Evolutionary conservation across 2,329 filamentous ascomycete species (phyloP), one percentile per base, ranked within the genome.

Genomic region (Aspergillus terreus): DNA sequence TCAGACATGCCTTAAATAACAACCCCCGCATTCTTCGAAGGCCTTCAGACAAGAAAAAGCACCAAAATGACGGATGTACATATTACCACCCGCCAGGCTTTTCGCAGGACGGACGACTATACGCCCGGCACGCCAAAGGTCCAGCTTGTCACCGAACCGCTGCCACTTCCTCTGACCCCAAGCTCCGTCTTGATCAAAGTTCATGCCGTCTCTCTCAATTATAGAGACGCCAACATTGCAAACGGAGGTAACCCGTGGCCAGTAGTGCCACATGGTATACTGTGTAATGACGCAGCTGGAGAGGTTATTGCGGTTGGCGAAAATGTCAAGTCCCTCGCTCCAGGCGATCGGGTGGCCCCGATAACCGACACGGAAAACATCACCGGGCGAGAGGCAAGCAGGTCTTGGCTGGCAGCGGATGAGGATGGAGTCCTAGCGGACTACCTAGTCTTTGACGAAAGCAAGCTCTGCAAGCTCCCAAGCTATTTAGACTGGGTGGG

Each of bases 321-420:
- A 0, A 63, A 60, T 25, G 71, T 73, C 12, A 63, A 53, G 12
- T 36, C 51, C 2, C 56, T 76, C 7, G 49, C 35, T 1, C 41
- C 68, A 3, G 73, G 74, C 0, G 71, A 76, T 44, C 62, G 68
- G 0, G 75, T 71, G 5, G 60, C 65, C 2, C 71, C 73, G 4
- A 70, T 70, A 4, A 69, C 61, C n/a, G 69, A 75, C 49, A 71
- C 71, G 0, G 64, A 71, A 47, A 68, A 73, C 52, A 58, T 77
- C 4, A 74, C 71, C 0, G 71, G 68, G 0, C 66, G 70, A 6
- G 67, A 72, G 36, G 44, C 60, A 6, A 64, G 56, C 1, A 58
- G 75, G 19, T 71, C 70, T 1, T 77, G 74, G 75, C 61, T 77
- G 4, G 74, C 72, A 2, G 73, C 71, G 0, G 66, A 78, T 49